These are phyloP conservation scores for Capsella bursapastoris DNA, from an alignment of 345 rosid genomes.

Conservation along the genomic window DNA sequence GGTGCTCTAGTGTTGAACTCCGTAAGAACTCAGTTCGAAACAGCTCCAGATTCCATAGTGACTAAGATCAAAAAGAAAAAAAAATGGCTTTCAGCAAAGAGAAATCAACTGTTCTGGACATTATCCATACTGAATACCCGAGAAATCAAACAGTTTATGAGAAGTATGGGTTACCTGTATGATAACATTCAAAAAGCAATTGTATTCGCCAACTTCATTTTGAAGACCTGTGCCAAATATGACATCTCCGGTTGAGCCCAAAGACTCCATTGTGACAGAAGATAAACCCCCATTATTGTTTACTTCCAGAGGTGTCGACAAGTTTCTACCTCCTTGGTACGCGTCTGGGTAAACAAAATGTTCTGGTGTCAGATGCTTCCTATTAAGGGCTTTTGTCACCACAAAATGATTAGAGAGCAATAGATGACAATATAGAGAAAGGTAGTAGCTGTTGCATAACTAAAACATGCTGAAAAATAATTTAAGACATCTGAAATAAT, in stretches of 20 bases:
- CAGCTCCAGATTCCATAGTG: slow-evolving; percentile 87
- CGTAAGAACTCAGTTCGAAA: slow-evolving; percentile 82
- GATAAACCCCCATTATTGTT: slow-evolving; percentile 41
- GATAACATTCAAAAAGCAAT: slow-evolving; percentile 95
- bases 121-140: neutral
- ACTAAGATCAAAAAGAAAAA: slow-evolving; percentile 54
- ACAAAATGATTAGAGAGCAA: slow-evolving; percentile 24
- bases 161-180: slow-evolving; percentile 69
- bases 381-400: slow-evolving; percentile 2
- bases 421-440: neutral
- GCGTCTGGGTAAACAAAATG: slow-evolving; percentile 55
- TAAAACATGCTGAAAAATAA: neutral
- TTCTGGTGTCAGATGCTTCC: slow-evolving; percentile 27
- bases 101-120: slow-evolving; percentile 11
- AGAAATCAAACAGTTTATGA: slow-evolving; percentile 23
- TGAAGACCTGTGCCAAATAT: slow-evolving; percentile 81
- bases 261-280: slow-evolving; percentile 45
- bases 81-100: slow-evolving; percentile 17
- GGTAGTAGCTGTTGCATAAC: slow-evolving; percentile 8
- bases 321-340: slow-evolving; percentile 60
- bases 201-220: slow-evolving; percentile 96
- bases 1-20: slow-evolving; percentile 72
- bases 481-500: slow-evolving; percentile 8
- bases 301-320: slow-evolving; percentile 50
- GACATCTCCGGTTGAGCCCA: slow-evolving; percentile 48